A percentile compares a stretch with the other conserved stretches of the same genome.
Conservation (phyloP, 2,329 filamentous ascomycete species). For the Colletotrichum ledebouriae region DNA sequence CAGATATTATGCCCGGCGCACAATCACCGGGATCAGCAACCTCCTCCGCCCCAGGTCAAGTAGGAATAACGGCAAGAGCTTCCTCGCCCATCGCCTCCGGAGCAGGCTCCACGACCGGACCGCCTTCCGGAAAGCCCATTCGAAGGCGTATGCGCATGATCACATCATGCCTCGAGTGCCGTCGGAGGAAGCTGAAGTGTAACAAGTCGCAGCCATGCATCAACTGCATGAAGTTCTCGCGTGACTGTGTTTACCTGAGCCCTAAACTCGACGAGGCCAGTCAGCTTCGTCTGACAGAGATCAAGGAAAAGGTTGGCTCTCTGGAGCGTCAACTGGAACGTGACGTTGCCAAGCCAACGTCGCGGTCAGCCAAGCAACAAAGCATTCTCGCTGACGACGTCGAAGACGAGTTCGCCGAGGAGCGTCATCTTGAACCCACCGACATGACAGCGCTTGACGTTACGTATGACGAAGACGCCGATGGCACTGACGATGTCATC, state of each 20-base stretch:
- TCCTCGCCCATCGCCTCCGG: constrained; percentile 28
- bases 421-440: constrained; percentile 71
- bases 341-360: constrained; percentile 69
- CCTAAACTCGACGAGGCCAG: constrained; percentile 77
- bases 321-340: constrained; percentile 78
- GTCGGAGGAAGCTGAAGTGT: constrained; percentile 83
- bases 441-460: constrained; percentile 74
- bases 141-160: constrained; percentile 75
- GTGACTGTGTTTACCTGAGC: constrained; percentile 74
- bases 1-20: constrained; percentile 32
- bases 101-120: constrained; percentile 16
- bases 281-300: constrained; percentile 78
- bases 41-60: constrained; percentile 27
- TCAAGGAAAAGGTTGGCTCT: constrained; percentile 83
- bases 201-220: constrained; percentile 79
- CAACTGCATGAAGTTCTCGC: constrained; percentile 70
- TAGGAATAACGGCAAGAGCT: constrained; percentile 12
- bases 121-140: constrained; percentile 57
- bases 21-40: constrained; percentile 37
- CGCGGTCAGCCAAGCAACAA: constrained; percentile 50
- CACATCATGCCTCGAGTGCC: constrained; percentile 77
- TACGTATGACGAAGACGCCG: constrained; percentile 75
- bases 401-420: constrained; percentile 71
- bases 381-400: constrained; percentile 63
- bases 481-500: constrained; percentile 71